phyloP scores from a whole-genome alignment of 2,329 filamentous ascomycete genomes.

The Thelonectria olida region DNA sequence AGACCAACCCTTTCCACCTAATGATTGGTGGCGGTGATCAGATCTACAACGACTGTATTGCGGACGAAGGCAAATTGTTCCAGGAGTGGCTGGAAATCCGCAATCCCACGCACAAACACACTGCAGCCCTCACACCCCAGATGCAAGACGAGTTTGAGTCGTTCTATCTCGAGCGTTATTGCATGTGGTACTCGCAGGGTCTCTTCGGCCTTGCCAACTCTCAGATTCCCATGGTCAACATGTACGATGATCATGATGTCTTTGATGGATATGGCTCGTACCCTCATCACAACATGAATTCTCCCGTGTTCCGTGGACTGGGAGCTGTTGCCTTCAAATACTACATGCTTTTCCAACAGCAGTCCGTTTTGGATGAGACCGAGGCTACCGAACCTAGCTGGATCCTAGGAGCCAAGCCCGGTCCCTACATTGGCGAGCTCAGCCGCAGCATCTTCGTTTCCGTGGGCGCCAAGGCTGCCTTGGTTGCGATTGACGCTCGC shows the following conservation, averaged over 20 bases:
- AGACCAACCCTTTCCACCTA: conserved; percentile 92
- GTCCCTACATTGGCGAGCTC: conserved; percentile 88
- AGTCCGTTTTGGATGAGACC: conserved; percentile 83
- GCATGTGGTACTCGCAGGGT: conserved; percentile 96
- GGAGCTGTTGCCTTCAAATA: conserved; percentile 97
- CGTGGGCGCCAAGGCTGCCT: conserved; percentile 79
- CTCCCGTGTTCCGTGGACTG: conserved; percentile 87
- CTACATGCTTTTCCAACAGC: conserved; percentile 98
- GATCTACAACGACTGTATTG: conserved; percentile 91
- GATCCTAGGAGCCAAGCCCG: conserved; percentile 81
- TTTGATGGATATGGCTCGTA: conserved; percentile 95
- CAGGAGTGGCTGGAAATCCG: conserved; percentile 85
- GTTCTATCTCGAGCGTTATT: conserved; percentile 90
- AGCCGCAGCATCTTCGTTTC: conserved; percentile 89
- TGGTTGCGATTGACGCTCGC: conserved; percentile 89
- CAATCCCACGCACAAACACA: conserved; percentile 82
- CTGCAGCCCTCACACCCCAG: conserved; percentile 77
- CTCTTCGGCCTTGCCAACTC: conserved; percentile 91
- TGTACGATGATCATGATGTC: conserved; percentile 95
- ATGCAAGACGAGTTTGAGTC: conserved; percentile 89
- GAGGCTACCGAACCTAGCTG: conserved; percentile 89
- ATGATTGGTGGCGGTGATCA: conserved; percentile 98
- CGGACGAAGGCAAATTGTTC: conserved; percentile 79
- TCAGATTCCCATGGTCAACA: conserved; percentile 98
- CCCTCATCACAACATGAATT: conserved; percentile 88